Evolutionary conservation across 2,329 filamentous ascomycete species (phyloP), one percentile per base, ranked within the genome.

Genomic region (Phyllosticta citribraziliensis): DNA sequence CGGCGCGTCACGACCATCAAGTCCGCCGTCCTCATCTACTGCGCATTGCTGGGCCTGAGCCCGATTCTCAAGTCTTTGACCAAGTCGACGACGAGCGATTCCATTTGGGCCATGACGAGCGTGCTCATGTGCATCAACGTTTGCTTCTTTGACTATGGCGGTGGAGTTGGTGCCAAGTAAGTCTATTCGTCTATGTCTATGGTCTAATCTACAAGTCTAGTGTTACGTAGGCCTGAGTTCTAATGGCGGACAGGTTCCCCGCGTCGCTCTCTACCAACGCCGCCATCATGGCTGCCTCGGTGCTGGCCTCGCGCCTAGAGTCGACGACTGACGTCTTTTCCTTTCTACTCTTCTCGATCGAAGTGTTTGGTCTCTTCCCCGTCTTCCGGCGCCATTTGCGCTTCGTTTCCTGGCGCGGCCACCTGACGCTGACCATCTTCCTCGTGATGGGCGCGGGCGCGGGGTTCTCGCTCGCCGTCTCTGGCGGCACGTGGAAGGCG

Each of bases 21-120:
- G 75, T 97, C 92, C 0, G 92, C 92, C 0, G 80, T 95, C 47
- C 82, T 97, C 56, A 97, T 97, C 68, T 97, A 95, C 76, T 95
- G 88, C 67, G 92, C 91, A 3, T 81, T 99, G 14, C 84, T 97
- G 3, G 94, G 93, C 11, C 82, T 99, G 3, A 96, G 90, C 52
- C 94, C 94, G 0, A 97, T 99, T 65, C 84, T 99, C 64, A 97
- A 97, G 74, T 97, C 92, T 1, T 83, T 99, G n/a, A 99, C 94
- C 0, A 84, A 84, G 57, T 97, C 92, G 5, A 97, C 93, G 4
- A 93, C 90, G 8, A 88, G 85, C 61, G 94, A 99, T 79, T 94
- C 88, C 52, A 99, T 99, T 72, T 99, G 94, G 94, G 91, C 94
- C 62, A 88, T 99, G 79, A 94, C 90, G 57, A 92, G 90, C 70